These are phyloP conservation scores for Actinidia chinensis DNA, from an alignment of 179 eudicot genomes.

Conservation along the genomic window DNA sequence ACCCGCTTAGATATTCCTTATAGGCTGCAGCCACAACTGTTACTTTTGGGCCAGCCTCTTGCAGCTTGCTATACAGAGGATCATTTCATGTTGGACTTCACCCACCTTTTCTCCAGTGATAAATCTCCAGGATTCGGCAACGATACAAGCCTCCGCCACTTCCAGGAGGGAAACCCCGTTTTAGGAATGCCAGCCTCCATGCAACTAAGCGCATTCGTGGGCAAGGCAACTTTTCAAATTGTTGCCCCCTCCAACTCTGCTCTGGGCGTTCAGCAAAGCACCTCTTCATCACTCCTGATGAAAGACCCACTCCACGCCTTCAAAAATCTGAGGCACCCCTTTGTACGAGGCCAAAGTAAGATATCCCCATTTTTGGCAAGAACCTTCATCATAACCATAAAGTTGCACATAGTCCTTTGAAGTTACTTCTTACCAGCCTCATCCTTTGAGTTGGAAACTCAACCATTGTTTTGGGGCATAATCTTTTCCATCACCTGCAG, in stretches of 20 bases:
- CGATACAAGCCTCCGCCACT: conserved; percentile 93
- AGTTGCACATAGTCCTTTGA: conserved; percentile 80
- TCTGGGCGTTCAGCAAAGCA: conserved; percentile 92
- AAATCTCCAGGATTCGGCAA: conserved; percentile 97
- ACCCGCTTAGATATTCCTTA: conserved; percentile 88
- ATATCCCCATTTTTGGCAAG: conserved; percentile 99
- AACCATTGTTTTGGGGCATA: conserved; percentile 80
- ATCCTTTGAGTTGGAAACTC: conserved; percentile 72
- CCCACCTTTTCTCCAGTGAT: conserved; percentile 99
- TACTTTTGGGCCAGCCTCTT: conserved; percentile 88
- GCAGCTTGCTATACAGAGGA: conserved; percentile 96
- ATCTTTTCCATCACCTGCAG: conserved; percentile 93
- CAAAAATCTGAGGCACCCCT: conserved; percentile 99
- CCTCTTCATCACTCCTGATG: conserved; percentile 86
- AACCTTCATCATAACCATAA: conserved; percentile 99
- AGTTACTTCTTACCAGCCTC: conserved; percentile 88
- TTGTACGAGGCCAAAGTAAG: conserved; percentile 98
- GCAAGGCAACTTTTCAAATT: conserved; percentile 83
- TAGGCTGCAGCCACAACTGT: conserved; percentile 96
- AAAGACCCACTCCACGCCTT: conserved; percentile 96
- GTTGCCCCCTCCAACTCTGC: conserved; percentile 99
- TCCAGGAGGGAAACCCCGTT: conserved; percentile 60
- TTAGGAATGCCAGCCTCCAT: conserved; percentile 88
- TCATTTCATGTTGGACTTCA: conserved; percentile 90
- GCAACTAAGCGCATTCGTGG: conserved; percentile 74